Percentiles rank a stretch among this genome's conserved stretches.
phyloP scores from a whole-genome alignment of 306 rosid species.

The Rosa multiflora region DNA sequence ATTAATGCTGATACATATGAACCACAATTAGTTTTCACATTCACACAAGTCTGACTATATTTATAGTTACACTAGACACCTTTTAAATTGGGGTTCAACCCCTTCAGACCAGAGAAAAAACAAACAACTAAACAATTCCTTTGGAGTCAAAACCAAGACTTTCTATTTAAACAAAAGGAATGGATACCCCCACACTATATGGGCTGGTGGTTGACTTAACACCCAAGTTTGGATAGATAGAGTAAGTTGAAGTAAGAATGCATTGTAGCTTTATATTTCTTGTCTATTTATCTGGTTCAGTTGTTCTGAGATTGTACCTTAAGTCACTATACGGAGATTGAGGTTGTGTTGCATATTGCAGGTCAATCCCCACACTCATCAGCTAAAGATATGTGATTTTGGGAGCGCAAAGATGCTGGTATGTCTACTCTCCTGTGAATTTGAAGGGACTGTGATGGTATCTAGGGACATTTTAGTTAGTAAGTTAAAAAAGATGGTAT shows the following conservation, averaged over 20 bases:
- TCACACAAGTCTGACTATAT: neutral
- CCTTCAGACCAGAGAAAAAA: neutral
- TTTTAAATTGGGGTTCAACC: neutral
- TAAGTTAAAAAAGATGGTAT: neutral
- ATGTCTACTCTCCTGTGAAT: constrained; percentile 19
- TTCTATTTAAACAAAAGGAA: neutral
- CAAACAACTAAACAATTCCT: neutral
- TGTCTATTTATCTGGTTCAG: neutral
- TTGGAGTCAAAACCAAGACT: neutral
- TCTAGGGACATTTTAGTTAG: neutral
- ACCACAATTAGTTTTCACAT: neutral
- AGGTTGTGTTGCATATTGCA: constrained; percentile 30
- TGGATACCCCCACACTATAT: neutral
- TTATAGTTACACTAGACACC: neutral
- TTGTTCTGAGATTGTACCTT: neutral
- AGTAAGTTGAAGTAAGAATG: neutral
- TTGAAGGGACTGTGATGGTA: constrained; percentile 7
- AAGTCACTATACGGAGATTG: neutral
- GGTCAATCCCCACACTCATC: constrained; percentile 85
- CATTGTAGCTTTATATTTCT: neutral
- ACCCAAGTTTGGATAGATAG: neutral
- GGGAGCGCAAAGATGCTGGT: constrained; percentile 98
- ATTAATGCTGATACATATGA: neutral
- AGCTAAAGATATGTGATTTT: constrained; percentile 89
- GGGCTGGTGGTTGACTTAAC: neutral